Evolutionary conservation across 2,329 filamentous ascomycete genomes (phyloP).

Genomic region (Colletotrichum gigasporum): DNA sequence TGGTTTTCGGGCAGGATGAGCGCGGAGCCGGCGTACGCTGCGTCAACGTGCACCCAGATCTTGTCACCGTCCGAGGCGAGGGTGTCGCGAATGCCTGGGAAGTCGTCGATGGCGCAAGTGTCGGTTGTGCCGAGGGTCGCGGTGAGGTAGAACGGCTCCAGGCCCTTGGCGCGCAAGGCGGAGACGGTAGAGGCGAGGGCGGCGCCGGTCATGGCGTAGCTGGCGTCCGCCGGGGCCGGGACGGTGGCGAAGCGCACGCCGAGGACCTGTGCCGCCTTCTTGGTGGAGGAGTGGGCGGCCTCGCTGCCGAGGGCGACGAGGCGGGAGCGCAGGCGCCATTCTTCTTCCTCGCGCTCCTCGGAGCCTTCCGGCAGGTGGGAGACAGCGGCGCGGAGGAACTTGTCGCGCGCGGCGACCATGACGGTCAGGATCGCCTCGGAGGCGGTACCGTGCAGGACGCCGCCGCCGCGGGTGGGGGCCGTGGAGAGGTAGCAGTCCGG

Average conservation of each 20-base stretch:
- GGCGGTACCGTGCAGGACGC: conserved; percentile 93
- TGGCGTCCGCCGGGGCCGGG: conserved; percentile 67
- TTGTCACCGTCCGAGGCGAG: conserved; percentile 51
- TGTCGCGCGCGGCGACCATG: conserved; percentile 87
- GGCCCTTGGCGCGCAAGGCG: conserved; percentile 71
- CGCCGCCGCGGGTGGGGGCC: conserved; percentile 77
- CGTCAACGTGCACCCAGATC: conserved; percentile 94
- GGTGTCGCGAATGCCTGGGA: conserved; percentile 70
- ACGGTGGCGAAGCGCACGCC: conserved; percentile 84
- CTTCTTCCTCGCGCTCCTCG: conserved; percentile 75
- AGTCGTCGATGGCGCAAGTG: conserved; percentile 88
- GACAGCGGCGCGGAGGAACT: conserved; percentile 72
- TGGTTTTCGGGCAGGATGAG: conserved; percentile 85
- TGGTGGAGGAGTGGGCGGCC: conserved; percentile 83
- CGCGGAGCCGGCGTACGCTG: conserved; percentile 89
- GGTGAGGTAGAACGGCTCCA: conserved; percentile 89
- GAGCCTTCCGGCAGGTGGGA: conserved; percentile 57
- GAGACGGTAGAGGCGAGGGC: conserved; percentile 70
- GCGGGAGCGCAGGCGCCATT: conserved; percentile 61
- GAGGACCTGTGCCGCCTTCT: conserved; percentile 87
- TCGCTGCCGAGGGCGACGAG: conserved; percentile 84
- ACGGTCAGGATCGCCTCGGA: conserved; percentile 88
- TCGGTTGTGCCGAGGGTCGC: conserved; percentile 87
- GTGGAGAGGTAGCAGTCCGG: conserved; percentile 79
- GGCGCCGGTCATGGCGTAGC: conserved; percentile 75